These are phyloP conservation scores for Hypoxylon sp. DNA, from an alignment of 2,329 filamentous ascomycete species.

Conservation along the genomic window DNA sequence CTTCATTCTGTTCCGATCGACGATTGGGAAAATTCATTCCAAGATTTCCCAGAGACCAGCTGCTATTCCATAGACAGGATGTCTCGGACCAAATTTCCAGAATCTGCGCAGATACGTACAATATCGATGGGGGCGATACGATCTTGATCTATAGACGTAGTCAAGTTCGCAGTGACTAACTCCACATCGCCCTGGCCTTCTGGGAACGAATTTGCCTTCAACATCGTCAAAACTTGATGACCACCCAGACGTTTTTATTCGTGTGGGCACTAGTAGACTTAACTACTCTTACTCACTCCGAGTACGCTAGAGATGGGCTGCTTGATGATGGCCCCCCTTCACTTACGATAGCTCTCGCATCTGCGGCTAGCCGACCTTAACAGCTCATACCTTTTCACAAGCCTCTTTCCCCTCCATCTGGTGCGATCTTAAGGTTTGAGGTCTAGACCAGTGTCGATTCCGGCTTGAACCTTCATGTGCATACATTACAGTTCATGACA, in stretches of 20 bases:
- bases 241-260: not conserved
- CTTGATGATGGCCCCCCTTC: not conserved
- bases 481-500: conserved; percentile 25
- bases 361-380: conserved; percentile 22
- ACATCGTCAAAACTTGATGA: not conserved
- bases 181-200: not conserved
- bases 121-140: not conserved
- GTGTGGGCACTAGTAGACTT: conserved; percentile 4
- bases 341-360: not conserved
- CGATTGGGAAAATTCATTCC: not conserved
- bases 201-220: not conserved
- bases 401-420: not conserved
- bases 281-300: conserved; percentile 1
- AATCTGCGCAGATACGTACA: not conserved
- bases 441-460: conserved; percentile 7
- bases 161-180: not conserved
- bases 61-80: not conserved
- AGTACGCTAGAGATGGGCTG: not conserved
- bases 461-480: conserved; percentile 32
- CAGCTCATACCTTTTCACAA: not conserved
- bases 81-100: not conserved
- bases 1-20: not conserved
- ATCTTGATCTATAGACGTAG: not conserved
- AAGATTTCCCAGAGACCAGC: not conserved
- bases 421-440: conserved; percentile 13